phyloP scores from a whole-genome alignment of 345 rosid genomes.

The Bruguiera gymnorhiza region DNA sequence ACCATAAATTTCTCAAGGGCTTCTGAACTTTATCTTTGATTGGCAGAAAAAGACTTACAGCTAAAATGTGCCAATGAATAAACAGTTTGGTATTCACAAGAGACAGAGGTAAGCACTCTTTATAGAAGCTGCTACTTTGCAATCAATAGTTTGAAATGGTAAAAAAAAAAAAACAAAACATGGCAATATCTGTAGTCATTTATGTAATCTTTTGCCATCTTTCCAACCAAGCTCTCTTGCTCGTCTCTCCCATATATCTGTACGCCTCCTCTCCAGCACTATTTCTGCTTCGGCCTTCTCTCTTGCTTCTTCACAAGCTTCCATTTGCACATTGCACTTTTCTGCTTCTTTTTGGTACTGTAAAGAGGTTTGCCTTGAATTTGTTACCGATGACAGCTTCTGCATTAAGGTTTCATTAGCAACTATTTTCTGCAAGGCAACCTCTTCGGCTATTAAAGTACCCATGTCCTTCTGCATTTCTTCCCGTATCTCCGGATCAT shows the following conservation, averaged over 20 bases:
- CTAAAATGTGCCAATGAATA: too few species aligned
- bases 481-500: slow-evolving; percentile 28
- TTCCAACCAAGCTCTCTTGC: slow-evolving; percentile 39
- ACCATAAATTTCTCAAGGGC: too few species aligned
- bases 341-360: slow-evolving; percentile 44
- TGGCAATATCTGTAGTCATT: not conserved
- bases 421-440: slow-evolving; percentile 32
- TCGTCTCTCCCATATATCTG: slow-evolving; percentile 41
- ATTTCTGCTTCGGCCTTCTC: slow-evolving; percentile 37
- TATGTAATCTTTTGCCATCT: slow-evolving; percentile 4
- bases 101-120: not conserved
- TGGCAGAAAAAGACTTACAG: too few species aligned
- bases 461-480: slow-evolving; percentile 37
- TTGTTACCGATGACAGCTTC: slow-evolving; percentile 9
- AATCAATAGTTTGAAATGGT: not conserved
- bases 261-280: slow-evolving; percentile 28
- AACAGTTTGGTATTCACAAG: not conserved
- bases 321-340: slow-evolving; percentile 37
- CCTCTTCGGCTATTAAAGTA: slow-evolving; percentile 38
- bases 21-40: too few species aligned
- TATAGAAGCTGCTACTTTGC: not conserved
- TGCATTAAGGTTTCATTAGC: slow-evolving; percentile 33
- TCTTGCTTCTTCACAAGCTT: slow-evolving; percentile 41
- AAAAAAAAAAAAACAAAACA: slow-evolving; percentile 4
- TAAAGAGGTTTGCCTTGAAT: slow-evolving; percentile 18